Conservation (phyloP, 352 stramenopile genomes). For the Globisporangium splendens region DNA sequence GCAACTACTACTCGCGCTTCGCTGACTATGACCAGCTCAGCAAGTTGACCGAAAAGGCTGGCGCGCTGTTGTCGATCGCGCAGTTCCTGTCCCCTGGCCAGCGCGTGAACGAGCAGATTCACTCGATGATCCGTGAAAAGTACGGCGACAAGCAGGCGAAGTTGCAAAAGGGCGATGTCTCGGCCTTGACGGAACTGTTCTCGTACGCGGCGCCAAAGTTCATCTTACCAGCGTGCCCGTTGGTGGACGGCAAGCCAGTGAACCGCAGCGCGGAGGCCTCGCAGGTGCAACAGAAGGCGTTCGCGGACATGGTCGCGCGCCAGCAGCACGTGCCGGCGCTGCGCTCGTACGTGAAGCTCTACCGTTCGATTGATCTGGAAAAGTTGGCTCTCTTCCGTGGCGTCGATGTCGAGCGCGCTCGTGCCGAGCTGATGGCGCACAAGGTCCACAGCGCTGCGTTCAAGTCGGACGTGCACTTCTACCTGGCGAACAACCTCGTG, state of each 20-base stretch:
- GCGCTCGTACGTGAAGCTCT: slow-evolving; percentile 95
- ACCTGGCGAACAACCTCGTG: slow-evolving; percentile 71
- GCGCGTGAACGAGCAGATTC: slow-evolving; percentile 83
- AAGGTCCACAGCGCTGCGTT: slow-evolving; percentile 63
- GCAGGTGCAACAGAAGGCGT: slow-evolving; percentile 80
- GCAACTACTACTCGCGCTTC: slow-evolving; percentile 90
- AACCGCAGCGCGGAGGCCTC: slow-evolving; percentile 64
- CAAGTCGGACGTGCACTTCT: slow-evolving; percentile 84
- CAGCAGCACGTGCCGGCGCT: slow-evolving; percentile 89
- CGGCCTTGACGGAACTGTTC: slow-evolving; percentile 88
- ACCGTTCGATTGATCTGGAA: slow-evolving; percentile 93
- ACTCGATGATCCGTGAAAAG: slow-evolving; percentile 92
- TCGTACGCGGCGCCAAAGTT: slow-evolving; percentile 94
- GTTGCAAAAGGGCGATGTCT: slow-evolving; percentile 78
- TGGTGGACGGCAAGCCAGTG: slow-evolving; percentile 41
- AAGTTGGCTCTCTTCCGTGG: slow-evolving; percentile 93
- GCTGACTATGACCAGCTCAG: slow-evolving; percentile 93
- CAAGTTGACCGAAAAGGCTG: slow-evolving; percentile 94
- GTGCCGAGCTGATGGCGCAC: slow-evolving; percentile 75
- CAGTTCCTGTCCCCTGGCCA: slow-evolving; percentile 87
- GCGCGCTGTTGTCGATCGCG: slow-evolving; percentile 90
- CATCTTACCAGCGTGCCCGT: slow-evolving; percentile 82
- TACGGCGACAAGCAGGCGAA: slow-evolving; percentile 90
- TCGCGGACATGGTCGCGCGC: slow-evolving; percentile 87
- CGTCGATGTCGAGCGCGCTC: slow-evolving; percentile 64